Conservation (phyloP, 176 grass and related monocot genomes). For the Olyra latifolia region DNA sequence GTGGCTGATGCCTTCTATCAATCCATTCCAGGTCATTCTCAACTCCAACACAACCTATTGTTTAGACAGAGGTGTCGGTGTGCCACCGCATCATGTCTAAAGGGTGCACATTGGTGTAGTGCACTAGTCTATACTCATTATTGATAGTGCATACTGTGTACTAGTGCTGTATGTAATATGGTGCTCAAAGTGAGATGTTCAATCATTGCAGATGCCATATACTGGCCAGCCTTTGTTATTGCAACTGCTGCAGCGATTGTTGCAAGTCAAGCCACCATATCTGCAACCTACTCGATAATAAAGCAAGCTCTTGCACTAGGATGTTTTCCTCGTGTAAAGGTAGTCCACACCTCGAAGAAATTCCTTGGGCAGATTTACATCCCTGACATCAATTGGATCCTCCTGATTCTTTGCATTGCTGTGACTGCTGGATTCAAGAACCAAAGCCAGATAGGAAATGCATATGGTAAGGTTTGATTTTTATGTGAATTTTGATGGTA, state of each 20-base stretch:
- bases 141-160: not conserved
- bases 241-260: slow-evolving; percentile 90
- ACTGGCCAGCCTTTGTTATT: slow-evolving; percentile 90
- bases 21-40: slow-evolving; percentile 87
- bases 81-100: slow-evolving; percentile 35
- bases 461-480: slow-evolving; percentile 67
- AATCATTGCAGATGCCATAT: slow-evolving; percentile 71
- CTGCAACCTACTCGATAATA: slow-evolving; percentile 96
- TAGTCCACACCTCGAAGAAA: slow-evolving; percentile 96
- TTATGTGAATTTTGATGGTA: not conserved
- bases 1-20: slow-evolving; percentile 82
- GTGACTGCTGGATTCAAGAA: slow-evolving; percentile 98
- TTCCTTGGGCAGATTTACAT: slow-evolving; percentile 99
- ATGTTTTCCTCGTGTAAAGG: slow-evolving; percentile 91
- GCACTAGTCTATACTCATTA: not conserved
- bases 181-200: slow-evolving; percentile 25
- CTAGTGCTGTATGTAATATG: slow-evolving; percentile 14
- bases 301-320: slow-evolving; percentile 92
- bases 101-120: slow-evolving; percentile 19
- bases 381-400: slow-evolving; percentile 97
- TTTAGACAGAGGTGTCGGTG: slow-evolving; percentile 12
- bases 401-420: slow-evolving; percentile 86
- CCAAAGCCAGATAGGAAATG: slow-evolving; percentile 94
- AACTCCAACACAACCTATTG: slow-evolving; percentile 14
- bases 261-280: slow-evolving; percentile 98